Conservation (phyloP, 1,139 yeast genomes). For the Scheffersomyces illinoinensis region DNA sequence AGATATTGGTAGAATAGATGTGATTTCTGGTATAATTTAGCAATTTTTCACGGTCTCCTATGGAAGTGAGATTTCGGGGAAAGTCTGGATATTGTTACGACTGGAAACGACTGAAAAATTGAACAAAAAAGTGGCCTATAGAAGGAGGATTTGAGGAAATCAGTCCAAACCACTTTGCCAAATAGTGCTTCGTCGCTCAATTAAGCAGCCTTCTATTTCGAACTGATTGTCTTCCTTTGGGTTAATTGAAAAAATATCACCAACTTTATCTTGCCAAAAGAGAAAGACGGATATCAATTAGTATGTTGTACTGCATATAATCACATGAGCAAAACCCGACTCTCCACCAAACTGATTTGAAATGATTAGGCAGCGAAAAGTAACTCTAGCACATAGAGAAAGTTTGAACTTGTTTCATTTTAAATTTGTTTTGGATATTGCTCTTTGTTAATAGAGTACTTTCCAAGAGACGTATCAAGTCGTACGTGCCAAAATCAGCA, state of each 20-base stretch:
- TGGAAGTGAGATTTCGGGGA: background rate
- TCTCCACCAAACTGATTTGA: background rate
- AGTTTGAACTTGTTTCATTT: too few relatives aligned
- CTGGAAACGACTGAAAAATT: background rate
- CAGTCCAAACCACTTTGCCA: background rate
- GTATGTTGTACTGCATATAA: background rate
- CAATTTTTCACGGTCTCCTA: background rate
- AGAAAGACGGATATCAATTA: background rate
- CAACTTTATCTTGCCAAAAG: background rate
- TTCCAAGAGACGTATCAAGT: background rate
- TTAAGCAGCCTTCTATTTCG: background rate
- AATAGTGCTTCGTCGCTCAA: background rate
- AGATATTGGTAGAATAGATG: slow-evolving; percentile 5
- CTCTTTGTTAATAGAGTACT: background rate
- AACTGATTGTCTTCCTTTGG: background rate
- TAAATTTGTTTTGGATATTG: background rate
- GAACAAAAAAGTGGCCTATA: background rate
- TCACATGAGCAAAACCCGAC: background rate
- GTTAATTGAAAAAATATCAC: background rate
- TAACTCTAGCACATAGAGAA: background rate
- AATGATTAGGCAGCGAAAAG: background rate
- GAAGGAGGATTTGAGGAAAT: background rate
- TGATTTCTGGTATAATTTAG: background rate
- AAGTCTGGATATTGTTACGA: too few relatives aligned
- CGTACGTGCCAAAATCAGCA: background rate